A percentile compares a stretch with the other conserved stretches of the same genome.
Conservation (phyloP, 768 basidiomycete species). For the Lepiota brunneoincarnata region DNA sequence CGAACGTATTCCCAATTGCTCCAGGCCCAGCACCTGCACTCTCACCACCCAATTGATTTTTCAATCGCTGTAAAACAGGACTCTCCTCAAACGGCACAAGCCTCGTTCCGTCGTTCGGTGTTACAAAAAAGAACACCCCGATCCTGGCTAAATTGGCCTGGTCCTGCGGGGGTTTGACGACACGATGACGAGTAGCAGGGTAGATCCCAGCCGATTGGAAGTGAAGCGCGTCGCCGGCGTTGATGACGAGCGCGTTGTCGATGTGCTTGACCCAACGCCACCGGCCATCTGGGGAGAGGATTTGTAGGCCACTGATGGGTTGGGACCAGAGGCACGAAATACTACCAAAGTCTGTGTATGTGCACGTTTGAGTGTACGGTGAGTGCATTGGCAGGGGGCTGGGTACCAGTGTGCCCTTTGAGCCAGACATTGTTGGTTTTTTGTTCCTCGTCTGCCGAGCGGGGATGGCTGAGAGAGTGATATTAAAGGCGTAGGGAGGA, state of each 20-base stretch:
- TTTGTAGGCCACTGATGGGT: background rate
- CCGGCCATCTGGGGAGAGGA: background rate
- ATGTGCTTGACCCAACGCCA: conserved; percentile 3
- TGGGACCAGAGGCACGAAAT: background rate
- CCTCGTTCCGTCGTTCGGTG: background rate
- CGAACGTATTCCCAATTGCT: conserved; percentile 1
- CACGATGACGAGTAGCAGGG: conserved; percentile 38
- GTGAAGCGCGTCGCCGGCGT: conserved; percentile 44
- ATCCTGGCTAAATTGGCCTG: background rate
- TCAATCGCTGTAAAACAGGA: background rate
- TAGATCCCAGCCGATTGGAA: conserved; percentile 46
- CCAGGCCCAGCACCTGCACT: no score
- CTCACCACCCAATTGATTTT: no score
- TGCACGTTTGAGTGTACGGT: no score
- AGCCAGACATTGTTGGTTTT: conserved; percentile 1
- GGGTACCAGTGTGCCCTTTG: background rate
- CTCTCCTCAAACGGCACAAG: background rate
- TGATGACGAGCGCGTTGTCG: conserved; percentile 16
- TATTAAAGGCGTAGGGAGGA: no score
- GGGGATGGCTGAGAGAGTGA: background rate
- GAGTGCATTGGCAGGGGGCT: background rate
- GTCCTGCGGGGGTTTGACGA: background rate
- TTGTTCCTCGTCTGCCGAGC: background rate
- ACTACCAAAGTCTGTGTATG: background rate
- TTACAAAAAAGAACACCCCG: background rate